Evolutionary conservation across 352 stramenopile genomes (phyloP).

Genomic region (Pythium graminicola): DNA sequence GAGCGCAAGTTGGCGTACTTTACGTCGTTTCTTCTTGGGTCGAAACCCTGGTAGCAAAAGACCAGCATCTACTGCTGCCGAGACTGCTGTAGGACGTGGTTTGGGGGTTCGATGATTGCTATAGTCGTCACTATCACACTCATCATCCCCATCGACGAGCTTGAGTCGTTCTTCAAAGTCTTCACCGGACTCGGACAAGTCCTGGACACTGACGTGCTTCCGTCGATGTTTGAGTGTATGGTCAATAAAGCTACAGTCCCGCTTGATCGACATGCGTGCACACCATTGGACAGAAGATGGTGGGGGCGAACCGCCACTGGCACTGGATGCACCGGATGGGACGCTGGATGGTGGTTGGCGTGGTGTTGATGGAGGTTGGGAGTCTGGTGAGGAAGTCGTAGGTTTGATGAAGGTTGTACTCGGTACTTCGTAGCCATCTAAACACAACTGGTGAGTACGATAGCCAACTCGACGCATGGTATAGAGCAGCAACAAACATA

Average conservation of each 20-base stretch:
- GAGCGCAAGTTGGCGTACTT: conserved; percentile 42
- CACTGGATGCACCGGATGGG: background rate
- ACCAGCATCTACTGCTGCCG: background rate
- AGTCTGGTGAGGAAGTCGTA: background rate
- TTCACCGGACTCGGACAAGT: conserved; percentile 41
- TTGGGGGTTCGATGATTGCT: background rate
- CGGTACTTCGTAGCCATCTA: background rate
- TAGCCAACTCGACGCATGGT: background rate
- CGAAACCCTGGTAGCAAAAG: conserved; percentile 27
- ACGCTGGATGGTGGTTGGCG: background rate
- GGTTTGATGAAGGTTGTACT: background rate
- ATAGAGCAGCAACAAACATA: conserved; percentile 10
- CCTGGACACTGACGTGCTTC: conserved; percentile 21
- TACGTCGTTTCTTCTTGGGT: conserved; percentile 41
- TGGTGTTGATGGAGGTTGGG: background rate
- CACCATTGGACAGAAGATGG: conserved; percentile 22
- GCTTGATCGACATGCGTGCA: conserved; percentile 50
- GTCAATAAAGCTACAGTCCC: conserved; percentile 57
- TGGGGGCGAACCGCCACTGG: conserved; percentile 7
- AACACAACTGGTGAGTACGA: background rate
- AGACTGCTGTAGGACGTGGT: background rate
- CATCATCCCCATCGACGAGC: conserved; percentile 15
- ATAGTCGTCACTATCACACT: background rate
- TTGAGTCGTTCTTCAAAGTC: conserved; percentile 22
- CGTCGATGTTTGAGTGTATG: conserved; percentile 12